Percentiles rank a stretch among this genome's conserved stretches.
Conservation (phyloP, 1,284 basidiomycete species). For the Puccinia brachypodii region DNA sequence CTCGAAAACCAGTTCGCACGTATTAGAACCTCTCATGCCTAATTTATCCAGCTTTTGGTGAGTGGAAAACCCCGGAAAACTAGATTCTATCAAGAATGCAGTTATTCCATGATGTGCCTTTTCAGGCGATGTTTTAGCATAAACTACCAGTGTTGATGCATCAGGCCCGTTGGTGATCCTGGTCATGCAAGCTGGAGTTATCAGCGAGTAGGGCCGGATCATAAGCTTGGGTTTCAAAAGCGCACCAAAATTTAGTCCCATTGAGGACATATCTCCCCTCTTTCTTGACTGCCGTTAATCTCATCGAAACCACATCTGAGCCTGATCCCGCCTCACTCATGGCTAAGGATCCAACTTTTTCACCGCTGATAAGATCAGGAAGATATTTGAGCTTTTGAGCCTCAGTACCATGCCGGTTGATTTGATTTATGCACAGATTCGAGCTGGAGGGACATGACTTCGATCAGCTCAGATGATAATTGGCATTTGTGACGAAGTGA, state of each 20-base stretch:
- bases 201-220: constrained; percentile 10
- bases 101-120: constrained; percentile 81
- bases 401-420: constrained; percentile 80
- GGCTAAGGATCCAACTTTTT: constrained; percentile 83
- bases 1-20: constrained; percentile 89
- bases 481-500: not conserved
- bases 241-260: constrained; percentile 88
- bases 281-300: constrained; percentile 72
- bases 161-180: constrained; percentile 95
- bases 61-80: constrained; percentile 79
- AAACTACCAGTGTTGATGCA: constrained; percentile 85
- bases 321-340: constrained; percentile 91
- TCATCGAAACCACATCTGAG: constrained; percentile 91
- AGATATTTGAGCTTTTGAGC: constrained; percentile 85
- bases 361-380: constrained; percentile 74
- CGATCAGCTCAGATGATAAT: not conserved
- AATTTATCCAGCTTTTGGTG: constrained; percentile 90
- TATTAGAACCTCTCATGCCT: constrained; percentile 93
- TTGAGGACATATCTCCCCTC: constrained; percentile 75
- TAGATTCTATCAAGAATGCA: constrained; percentile 83
- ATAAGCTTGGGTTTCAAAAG: not conserved
- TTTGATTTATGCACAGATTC: constrained; percentile 80
- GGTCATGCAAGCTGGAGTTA: not conserved
- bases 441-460: constrained; percentile 58
- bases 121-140: constrained; percentile 81